Conservation (phyloP, 139 green algal species). For the Dunaliella primolecta region DNA sequence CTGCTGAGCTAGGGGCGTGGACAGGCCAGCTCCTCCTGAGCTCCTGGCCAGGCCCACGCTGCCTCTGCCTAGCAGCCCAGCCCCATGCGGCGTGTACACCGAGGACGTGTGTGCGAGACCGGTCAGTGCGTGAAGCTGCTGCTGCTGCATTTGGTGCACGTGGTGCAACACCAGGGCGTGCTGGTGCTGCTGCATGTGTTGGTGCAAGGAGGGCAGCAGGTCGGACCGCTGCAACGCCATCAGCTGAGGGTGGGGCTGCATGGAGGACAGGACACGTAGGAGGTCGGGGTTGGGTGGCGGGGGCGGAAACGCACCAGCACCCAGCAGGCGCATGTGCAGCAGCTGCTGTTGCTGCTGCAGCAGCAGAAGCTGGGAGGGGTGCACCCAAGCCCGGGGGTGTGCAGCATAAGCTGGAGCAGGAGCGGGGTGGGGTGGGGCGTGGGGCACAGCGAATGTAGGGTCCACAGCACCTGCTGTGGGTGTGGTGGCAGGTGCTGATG, state of each 20-base stretch:
- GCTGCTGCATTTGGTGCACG: neutral
- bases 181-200: too few species aligned
- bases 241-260: neutral
- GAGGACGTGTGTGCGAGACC: neutral
- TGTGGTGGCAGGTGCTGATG: neutral
- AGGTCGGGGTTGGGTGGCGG: neutral
- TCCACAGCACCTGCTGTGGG: neutral
- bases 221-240: neutral
- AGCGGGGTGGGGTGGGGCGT: neutral
- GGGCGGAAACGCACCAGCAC: too few species aligned
- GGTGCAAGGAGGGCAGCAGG: neutral
- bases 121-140: neutral
- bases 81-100: too few species aligned
- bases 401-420: neutral
- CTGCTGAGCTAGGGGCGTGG: too few species aligned
- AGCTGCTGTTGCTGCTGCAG: neutral
- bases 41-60: too few species aligned
- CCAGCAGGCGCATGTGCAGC: neutral
- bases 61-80: too few species aligned
- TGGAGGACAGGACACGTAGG: too few species aligned
- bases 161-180: neutral
- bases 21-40: too few species aligned
- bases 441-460: neutral
- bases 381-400: neutral
- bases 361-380: neutral